Conservation (phyloP, 371 early-diverging fungal species). For the Capniomyces stellatus region DNA sequence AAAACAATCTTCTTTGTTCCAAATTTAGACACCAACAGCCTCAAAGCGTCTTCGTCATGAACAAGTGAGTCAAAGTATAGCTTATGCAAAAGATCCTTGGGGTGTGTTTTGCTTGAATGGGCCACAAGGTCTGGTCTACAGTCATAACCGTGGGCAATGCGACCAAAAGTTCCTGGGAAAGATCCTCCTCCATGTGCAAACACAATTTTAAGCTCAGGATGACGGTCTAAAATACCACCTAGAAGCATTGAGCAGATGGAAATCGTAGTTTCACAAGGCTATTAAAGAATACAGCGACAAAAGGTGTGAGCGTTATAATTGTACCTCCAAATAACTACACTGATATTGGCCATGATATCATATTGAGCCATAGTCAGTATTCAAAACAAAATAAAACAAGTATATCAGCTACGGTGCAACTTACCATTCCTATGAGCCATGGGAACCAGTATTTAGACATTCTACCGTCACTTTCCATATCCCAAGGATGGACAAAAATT, state of each 20-base stretch:
- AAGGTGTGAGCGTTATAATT: no score
- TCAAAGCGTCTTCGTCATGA: constrained; percentile 45
- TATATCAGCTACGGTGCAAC: not conserved
- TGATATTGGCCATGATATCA: no score
- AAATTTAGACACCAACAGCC: constrained; percentile 40
- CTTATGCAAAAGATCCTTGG: constrained; percentile 28
- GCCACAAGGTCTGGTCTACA: constrained; percentile 48
- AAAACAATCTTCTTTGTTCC: constrained; percentile 40
- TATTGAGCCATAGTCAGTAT: no score
- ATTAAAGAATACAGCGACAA: constrained; percentile 35
- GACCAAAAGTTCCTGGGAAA: constrained; percentile 42
- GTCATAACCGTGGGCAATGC: constrained; percentile 47
- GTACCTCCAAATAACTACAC: no score
- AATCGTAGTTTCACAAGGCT: constrained; percentile 54
- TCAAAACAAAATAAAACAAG: constrained; percentile 4
- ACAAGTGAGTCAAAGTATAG: constrained; percentile 49
- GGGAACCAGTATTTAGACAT: constrained; percentile 60
- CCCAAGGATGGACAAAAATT: constrained; percentile 58
- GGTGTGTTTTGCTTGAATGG: constrained; percentile 19
- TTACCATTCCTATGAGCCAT: constrained; percentile 22
- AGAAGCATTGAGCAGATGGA: constrained; percentile 44
- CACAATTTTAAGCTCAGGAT: constrained; percentile 38
- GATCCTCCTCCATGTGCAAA: constrained; percentile 59
- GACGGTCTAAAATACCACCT: constrained; percentile 46
- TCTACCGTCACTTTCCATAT: constrained; percentile 38